Evolutionary conservation across 345 rosid species (phyloP).

Genomic region (Hypericum androsaemum): DNA sequence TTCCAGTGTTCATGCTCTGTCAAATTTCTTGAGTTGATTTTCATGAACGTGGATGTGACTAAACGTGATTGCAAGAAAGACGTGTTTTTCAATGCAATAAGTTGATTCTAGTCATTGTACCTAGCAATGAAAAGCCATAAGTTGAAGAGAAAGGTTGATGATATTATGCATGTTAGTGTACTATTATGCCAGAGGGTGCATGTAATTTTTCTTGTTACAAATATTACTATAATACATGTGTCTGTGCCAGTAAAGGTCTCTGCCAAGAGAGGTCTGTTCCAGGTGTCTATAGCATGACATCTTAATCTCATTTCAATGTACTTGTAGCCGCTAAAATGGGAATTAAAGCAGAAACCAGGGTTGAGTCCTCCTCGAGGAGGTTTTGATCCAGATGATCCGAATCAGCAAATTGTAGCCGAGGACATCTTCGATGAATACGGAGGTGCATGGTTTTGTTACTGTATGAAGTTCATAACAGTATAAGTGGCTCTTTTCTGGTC

Average conservation of each 20-base stretch:
- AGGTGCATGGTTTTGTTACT: conserved; percentile 35
- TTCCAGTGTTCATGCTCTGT: too few relatives aligned
- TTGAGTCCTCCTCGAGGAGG: conserved; percentile 98
- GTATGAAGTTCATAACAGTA: neutral
- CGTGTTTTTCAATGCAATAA: too few relatives aligned
- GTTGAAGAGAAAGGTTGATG: too few relatives aligned
- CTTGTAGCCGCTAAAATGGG: conserved; percentile 89
- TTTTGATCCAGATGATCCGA: conserved; percentile 76
- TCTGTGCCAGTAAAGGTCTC: conserved; percentile 4
- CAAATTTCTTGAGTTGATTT: too few relatives aligned
- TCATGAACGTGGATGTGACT: too few relatives aligned
- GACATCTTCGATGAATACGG: conserved; percentile 97
- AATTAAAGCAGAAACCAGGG: conserved; percentile 91
- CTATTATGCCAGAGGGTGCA: too few relatives aligned
- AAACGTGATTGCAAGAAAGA: too few relatives aligned
- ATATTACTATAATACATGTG: too few relatives aligned
- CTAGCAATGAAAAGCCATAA: too few relatives aligned
- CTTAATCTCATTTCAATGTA: neutral
- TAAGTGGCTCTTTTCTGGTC: neutral
- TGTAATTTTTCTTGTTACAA: too few relatives aligned
- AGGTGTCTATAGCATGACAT: neutral
- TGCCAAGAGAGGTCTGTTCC: conserved; percentile 1
- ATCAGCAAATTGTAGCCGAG: conserved; percentile 95
- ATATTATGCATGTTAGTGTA: too few relatives aligned
- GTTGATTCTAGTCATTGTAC: too few relatives aligned